Base-by-base conservation (phyloP, 805 yeast genomes). In the Soucietia sequanensis region DNA sequence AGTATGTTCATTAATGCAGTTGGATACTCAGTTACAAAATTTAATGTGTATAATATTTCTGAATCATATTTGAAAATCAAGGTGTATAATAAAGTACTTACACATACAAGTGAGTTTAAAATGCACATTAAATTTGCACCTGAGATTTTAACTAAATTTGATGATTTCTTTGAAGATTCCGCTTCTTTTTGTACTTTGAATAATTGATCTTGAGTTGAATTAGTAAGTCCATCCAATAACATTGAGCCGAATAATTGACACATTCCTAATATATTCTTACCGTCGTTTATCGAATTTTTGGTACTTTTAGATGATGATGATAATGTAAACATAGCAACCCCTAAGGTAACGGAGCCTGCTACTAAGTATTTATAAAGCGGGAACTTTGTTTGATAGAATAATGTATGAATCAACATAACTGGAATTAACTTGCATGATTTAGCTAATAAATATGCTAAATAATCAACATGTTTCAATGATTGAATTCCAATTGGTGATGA, bases 401-500 rank as follows among this genome's bases (percentile, higher is more conserved):
- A 46, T 38, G 81, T 63, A 51, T 89, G 96, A 3, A 93, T 84
- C 22, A 85, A 54, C 83, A 93, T 80, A n/a, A 91, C 95, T 0
- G 99, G 99, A 15, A 93, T 78, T 58, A 93, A 71, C 52, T 93
- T 93, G 57, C 98, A 91, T 35, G 95, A 83, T 55, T 93, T 93
- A 13, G 96, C 95, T 41, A 93, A 71, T 43, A 91, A 73, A 48
- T 78, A 83, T 0, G 95, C 84, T 51, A 93, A 65, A 54, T 85
- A 93, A 53, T 87, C 96, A 21, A 93, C 91, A 56, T 91, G 87
- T 32, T 75, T 70, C 40, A 91, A 63, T 13, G 95, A 78, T 27
- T 80, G 75, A 41, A 87, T 80, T 1, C 95, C 93, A 29, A 93
- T 61, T 4, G 96, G 96, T 2, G 90, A 75, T 1, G 96, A 79